Percentiles rank a stretch among this genome's conserved stretches.
Evolutionary conservation across 768 basidiomycete species (phyloP).

Genomic region (Russula sp.): DNA sequence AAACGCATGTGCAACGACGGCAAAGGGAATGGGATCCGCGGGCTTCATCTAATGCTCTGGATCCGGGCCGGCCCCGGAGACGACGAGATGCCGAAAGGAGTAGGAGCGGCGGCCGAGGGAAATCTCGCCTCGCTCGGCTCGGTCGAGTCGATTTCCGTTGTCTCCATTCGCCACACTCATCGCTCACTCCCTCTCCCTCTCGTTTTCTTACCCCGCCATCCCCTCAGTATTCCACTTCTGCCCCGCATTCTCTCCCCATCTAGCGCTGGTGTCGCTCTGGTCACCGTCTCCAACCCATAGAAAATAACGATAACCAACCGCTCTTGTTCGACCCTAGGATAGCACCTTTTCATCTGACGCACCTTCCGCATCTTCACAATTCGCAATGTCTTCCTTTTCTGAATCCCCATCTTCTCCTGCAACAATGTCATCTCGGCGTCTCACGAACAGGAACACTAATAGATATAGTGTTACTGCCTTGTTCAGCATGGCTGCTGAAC

Average conservation of each 20-base stretch:
- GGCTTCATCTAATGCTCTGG: too few species aligned
- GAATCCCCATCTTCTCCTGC: conserved; percentile 57
- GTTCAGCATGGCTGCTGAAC: conserved; percentile 97
- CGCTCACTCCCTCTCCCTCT: neutral
- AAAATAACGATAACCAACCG: neutral
- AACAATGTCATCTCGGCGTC: conserved; percentile 60
- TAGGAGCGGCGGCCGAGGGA: neutral
- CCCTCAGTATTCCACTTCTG: conserved; percentile 22
- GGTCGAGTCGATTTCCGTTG: neutral
- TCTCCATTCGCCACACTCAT: neutral
- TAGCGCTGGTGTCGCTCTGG: conserved; percentile 22
- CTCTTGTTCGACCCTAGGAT: conserved; percentile 12
- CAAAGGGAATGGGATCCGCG: too few species aligned
- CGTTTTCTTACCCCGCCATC: conserved; percentile 8
- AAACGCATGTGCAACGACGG: too few species aligned
- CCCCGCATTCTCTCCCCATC: conserved; percentile 28
- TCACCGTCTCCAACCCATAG: conserved; percentile 6
- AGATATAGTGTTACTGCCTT: conserved; percentile 93
- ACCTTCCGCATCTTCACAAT: neutral
- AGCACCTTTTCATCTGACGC: conserved; percentile 9
- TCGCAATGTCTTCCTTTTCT: conserved; percentile 47
- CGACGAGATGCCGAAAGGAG: neutral
- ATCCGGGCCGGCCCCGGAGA: neutral
- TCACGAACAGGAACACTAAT: conserved; percentile 91
- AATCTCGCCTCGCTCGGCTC: neutral